These are phyloP conservation scores for Patellifolia procumbens DNA, from an alignment of 179 eudicot genomes.

Conservation along the genomic window DNA sequence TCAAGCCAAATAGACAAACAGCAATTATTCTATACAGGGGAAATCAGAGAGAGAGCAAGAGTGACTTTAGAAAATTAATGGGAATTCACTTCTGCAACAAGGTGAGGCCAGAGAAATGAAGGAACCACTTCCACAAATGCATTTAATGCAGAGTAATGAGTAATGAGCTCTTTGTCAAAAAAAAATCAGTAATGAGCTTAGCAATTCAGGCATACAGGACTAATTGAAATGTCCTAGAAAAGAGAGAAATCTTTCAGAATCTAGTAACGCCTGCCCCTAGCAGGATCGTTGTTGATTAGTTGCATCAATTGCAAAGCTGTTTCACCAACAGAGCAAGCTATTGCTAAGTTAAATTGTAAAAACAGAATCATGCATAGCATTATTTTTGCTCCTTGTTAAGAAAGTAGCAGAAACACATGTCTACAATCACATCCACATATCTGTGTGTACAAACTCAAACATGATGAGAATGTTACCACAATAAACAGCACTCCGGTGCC, in stretches of 20 bases:
- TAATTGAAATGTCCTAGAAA: too few relatives aligned
- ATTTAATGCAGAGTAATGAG: not conserved
- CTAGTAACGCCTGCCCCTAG: not conserved
- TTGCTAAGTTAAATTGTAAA: conserved; percentile 10
- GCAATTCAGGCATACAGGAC: too few relatives aligned
- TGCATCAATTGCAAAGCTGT: not conserved
- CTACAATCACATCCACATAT: not conserved
- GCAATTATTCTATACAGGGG: not conserved
- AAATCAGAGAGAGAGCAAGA: not conserved
- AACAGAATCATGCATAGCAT: not conserved
- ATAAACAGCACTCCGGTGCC: conserved; percentile 88
- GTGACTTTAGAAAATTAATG: not conserved
- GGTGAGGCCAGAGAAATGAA: not conserved
- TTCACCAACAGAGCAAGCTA: not conserved
- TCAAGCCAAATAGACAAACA: too few relatives aligned
- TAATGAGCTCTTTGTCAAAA: too few relatives aligned
- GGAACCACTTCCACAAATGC: not conserved
- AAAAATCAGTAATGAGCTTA: too few relatives aligned
- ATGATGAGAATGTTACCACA: conserved; percentile 60
- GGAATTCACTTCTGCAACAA: not conserved
- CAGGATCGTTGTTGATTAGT: not conserved
- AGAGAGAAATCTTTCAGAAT: not conserved
- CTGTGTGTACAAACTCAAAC: conserved; percentile 11
- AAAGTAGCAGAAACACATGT: not conserved
- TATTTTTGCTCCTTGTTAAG: not conserved